Conservation (phyloP, 805 yeast genomes). For the Lachancea sp. region DNA sequence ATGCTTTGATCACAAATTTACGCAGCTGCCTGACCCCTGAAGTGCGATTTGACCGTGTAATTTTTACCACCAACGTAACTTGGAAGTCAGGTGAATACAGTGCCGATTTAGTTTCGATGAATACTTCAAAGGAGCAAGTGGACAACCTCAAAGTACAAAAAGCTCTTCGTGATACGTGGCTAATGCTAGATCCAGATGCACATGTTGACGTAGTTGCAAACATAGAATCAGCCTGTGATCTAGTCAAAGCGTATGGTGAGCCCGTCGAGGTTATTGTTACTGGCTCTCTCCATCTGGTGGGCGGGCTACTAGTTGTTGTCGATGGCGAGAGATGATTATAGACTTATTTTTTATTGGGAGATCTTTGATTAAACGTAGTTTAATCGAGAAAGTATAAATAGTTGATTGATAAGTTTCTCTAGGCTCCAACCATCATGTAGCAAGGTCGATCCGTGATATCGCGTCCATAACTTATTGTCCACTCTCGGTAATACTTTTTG, state of each 20-base stretch:
- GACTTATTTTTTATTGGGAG: slow-evolving; percentile 1
- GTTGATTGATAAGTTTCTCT: neutral
- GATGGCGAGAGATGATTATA: slow-evolving; percentile 38
- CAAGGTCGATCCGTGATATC: slow-evolving; percentile 57
- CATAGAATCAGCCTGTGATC: slow-evolving; percentile 64
- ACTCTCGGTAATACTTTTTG: slow-evolving; percentile 42
- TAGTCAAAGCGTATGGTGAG: slow-evolving; percentile 37
- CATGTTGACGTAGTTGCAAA: slow-evolving; percentile 54
- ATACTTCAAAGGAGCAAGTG: slow-evolving; percentile 71
- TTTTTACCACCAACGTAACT: slow-evolving; percentile 88
- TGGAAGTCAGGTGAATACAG: slow-evolving; percentile 79
- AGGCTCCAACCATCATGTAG: neutral
- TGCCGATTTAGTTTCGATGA: slow-evolving; percentile 78
- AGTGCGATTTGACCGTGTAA: slow-evolving; percentile 60
- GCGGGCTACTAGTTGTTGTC: slow-evolving; percentile 83
- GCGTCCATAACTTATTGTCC: slow-evolving; percentile 62
- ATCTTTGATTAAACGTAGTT: neutral
- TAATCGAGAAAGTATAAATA: slow-evolving; percentile 1
- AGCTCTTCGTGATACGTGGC: slow-evolving; percentile 66
- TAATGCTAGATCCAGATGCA: slow-evolving; percentile 39
- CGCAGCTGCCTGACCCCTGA: slow-evolving; percentile 37
- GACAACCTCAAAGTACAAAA: slow-evolving; percentile 79
- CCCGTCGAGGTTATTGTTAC: slow-evolving; percentile 75
- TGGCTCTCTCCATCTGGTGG: slow-evolving; percentile 91
- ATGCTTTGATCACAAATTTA: slow-evolving; percentile 51